These are phyloP conservation scores for Saccharomycodes ludwigii DNA, from an alignment of 805 yeast species.

Conservation along the genomic window DNA sequence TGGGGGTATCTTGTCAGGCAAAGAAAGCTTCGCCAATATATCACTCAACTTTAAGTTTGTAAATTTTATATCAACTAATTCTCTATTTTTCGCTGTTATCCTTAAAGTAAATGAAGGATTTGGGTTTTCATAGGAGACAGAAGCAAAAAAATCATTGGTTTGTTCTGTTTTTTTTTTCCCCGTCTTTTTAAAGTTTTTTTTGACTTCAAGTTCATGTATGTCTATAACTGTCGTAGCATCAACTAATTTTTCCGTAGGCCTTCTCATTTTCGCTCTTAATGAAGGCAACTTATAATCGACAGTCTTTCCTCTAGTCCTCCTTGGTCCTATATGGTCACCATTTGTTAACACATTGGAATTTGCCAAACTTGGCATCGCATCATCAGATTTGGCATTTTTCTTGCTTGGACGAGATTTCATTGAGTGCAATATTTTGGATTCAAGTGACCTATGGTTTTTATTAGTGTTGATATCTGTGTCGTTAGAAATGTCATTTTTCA, in stretches of 20 bases:
- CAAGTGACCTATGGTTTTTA: conserved; percentile 5
- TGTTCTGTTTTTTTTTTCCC: conserved; percentile 1
- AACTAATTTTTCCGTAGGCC: conserved; percentile 45
- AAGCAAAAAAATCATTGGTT: too few relatives aligned
- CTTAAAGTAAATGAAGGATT: too few relatives aligned
- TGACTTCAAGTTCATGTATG: conserved; percentile 24
- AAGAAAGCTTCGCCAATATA: too few relatives aligned
- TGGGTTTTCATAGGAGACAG: too few relatives aligned
- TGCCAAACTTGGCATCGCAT: conserved; percentile 26
- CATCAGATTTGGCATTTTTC: conserved; percentile 23
- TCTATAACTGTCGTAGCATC: conserved; percentile 41
- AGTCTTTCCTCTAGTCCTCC: conserved; percentile 42
- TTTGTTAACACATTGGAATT: conserved; percentile 10
- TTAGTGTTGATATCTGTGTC: neutral
- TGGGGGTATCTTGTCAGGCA: too few relatives aligned
- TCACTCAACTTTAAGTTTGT: too few relatives aligned
- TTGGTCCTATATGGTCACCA: conserved; percentile 11
- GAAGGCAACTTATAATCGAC: conserved; percentile 63
- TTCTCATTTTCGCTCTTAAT: conserved; percentile 53
- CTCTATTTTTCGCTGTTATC: too few relatives aligned
- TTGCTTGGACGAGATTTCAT: conserved; percentile 21
- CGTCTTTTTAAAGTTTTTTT: conserved; percentile 6
- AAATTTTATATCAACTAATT: too few relatives aligned
- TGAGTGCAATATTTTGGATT: conserved; percentile 19
- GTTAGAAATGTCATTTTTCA: neutral